Evolutionary conservation across 208 protist genomes (phyloP).

Genomic region (Wallacemonas rigidus): DNA sequence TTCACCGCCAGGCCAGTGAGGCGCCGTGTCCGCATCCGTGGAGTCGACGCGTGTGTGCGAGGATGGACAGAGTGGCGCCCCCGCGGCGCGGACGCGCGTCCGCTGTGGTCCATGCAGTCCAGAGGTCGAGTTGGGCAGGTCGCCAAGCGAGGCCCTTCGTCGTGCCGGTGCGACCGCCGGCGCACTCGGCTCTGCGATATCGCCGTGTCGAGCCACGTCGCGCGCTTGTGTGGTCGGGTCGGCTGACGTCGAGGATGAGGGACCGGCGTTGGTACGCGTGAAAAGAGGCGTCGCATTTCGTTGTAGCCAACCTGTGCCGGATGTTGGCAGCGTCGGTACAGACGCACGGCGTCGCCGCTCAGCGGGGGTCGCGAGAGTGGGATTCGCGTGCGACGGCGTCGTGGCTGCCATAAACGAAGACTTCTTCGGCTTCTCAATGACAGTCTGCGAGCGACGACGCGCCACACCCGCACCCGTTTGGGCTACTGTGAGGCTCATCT

Average conservation of each 20-base stretch:
- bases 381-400: neutral
- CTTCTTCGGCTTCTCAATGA: slow-evolving; percentile 5
- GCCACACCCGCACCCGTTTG: too few species aligned
- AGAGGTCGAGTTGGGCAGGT: too few species aligned
- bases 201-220: too few species aligned
- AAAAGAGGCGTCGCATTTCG: neutral
- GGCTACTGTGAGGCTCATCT: neutral
- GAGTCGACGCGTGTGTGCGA: too few species aligned
- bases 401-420: neutral
- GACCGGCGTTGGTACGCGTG: neutral
- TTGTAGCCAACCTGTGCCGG: neutral
- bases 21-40: too few species aligned
- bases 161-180: too few species aligned
- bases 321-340: slow-evolving; percentile 3
- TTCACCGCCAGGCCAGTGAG: neutral
- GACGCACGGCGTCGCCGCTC: slow-evolving; percentile 4
- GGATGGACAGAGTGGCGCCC: too few species aligned
- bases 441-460: slow-evolving; percentile 8
- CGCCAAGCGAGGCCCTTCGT: too few species aligned
- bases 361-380: neutral
- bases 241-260: neutral
- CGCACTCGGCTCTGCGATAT: too few species aligned
- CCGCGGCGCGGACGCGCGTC: neutral
- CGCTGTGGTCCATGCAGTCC: neutral
- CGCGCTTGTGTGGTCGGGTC: too few species aligned